phyloP scores from a whole-genome alignment of 352 stramenopile genomes.

The Pythium aphanidermatum region DNA sequence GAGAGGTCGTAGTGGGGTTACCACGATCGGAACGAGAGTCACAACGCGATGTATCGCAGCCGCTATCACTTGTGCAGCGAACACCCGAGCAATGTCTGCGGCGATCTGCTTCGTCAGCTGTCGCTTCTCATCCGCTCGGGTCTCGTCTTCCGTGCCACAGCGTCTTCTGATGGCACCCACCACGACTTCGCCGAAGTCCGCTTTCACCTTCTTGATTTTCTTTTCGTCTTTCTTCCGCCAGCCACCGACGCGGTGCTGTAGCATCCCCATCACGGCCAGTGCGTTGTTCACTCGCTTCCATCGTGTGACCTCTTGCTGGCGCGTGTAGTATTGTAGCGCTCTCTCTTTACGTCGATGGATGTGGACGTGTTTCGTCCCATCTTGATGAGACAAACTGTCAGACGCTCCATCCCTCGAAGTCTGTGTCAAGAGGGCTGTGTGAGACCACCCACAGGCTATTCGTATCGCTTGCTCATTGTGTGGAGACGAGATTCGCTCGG shows the following conservation, averaged over 20 bases:
- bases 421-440: conserved; percentile 59
- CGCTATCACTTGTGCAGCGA: neutral
- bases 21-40: too few species aligned
- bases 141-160: neutral
- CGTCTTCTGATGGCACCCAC: conserved; percentile 1
- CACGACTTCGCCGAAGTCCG: conserved; percentile 6
- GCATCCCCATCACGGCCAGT: conserved; percentile 4
- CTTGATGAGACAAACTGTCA: neutral
- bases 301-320: conserved; percentile 17
- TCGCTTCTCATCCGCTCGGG: neutral
- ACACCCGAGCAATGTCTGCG: neutral
- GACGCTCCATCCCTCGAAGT: neutral
- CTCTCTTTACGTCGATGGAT: conserved; percentile 12
- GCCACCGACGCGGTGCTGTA: conserved; percentile 1
- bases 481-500: conserved; percentile 24
- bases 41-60: conserved; percentile 2
- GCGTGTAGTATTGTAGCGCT: conserved; percentile 2
- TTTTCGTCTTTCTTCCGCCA: conserved; percentile 6
- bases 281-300: conserved; percentile 13
- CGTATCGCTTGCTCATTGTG: conserved; percentile 32
- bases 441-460: conserved; percentile 57
- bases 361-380: neutral
- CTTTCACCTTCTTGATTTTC: conserved; percentile 1
- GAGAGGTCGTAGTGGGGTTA: too few species aligned
- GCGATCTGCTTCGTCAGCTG: neutral